phyloP scores from a whole-genome alignment of 768 basidiomycete species.

The Suillus paluster region DNA sequence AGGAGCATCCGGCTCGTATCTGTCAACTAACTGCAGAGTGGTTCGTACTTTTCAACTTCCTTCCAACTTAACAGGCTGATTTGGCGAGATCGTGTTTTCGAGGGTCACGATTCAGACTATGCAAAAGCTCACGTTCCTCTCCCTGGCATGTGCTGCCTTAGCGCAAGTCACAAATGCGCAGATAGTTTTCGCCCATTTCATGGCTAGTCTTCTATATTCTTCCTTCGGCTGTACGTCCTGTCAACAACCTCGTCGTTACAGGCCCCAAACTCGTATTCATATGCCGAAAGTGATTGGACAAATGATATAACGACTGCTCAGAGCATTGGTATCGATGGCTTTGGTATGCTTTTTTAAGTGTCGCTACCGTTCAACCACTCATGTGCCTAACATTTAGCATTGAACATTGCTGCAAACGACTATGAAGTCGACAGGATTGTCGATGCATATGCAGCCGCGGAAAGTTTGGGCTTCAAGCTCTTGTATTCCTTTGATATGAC shows the following conservation, averaged over 20 bases:
- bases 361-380: neutral
- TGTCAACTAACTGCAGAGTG: neutral
- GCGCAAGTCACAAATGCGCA: conserved; percentile 3
- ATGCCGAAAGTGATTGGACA: conserved; percentile 16
- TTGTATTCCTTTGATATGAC: conserved; percentile 38
- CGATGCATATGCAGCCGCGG: conserved; percentile 39
- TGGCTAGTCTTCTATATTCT: conserved; percentile 1
- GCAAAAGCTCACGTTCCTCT: neutral
- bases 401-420: conserved; percentile 28
- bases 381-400: conserved; percentile 18
- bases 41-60: neutral
- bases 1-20: too few relatives aligned
- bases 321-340: conserved; percentile 16
- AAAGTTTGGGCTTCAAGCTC: conserved; percentile 38
- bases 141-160: neutral
- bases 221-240: neutral
- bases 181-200: conserved; percentile 16
- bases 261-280: conserved; percentile 29
- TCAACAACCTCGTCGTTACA: neutral
- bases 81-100: neutral
- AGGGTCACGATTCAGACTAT: neutral
- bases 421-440: conserved; percentile 33
- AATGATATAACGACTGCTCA: conserved; percentile 29
- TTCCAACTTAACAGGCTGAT: neutral
- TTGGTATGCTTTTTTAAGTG: conserved; percentile 18